Evolutionary conservation across 495 filamentous ascomycete species (phyloP), one percentile per base, ranked within the genome.

Genomic region (Margaritispora aquatica): DNA sequence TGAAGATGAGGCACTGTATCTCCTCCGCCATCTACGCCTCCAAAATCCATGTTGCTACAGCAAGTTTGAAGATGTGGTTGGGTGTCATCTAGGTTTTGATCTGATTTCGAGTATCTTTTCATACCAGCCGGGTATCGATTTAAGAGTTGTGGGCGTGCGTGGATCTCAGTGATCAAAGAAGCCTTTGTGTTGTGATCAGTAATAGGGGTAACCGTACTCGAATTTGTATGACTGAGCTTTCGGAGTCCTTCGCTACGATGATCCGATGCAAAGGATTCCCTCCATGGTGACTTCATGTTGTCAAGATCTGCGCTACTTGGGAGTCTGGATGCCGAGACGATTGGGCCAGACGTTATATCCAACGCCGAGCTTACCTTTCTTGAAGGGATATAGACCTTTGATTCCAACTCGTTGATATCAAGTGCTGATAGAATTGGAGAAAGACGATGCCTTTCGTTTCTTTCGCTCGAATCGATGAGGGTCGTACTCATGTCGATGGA

Each of bases 211-310:
- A 44, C 19, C 2, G 38, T 3, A 44, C 20, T 23, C 0, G 20
- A 13, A 29, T 56, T 26, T 51, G 41, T 61, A 36, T 58, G 55
- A 31, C 60, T 66, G 2, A 66, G 31, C 29, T 56, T 64, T 2
- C 66, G 60, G 22, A 66, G 56, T 23, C 54, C 47, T 21, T 61
- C 61, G 9, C 59, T 59, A 20, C 64, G 47, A 34, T 61, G 58
- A 2, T 55, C 50, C 10, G 64, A 55, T 26, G 54, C 20, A 54
- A 69, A 69, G 4, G 67, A 69, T 29, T 67, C 41, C 38, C 67
- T 54, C 67, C 67, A 69, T 21, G 67, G 64, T 22, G 67, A 64
- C 53, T 57, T 59, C 4, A 61, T 58, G 49, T 58, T 54, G 5
- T n/a, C 23, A 41, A 54, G 41, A 2, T 63, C 63, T 21, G 31